Base-by-base conservation (phyloP, 345 rosid species). In the Moringa oleifera region DNA sequence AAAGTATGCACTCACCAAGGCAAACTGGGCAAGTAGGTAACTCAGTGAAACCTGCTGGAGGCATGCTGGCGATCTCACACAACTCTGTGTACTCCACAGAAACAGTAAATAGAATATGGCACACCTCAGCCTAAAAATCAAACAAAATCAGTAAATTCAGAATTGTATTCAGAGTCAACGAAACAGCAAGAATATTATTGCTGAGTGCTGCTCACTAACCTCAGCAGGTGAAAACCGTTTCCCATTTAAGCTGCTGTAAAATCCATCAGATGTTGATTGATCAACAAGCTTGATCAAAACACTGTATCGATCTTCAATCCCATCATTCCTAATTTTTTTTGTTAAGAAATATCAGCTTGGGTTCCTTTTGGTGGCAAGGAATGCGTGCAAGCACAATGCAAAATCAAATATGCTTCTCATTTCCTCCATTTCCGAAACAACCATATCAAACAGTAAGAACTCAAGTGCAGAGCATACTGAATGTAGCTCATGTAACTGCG, bases 1-100 rank as follows among this genome's bases (percentile, higher is more conserved):
- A 41, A 41, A 41, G 47, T 41, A 15, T 41, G 17, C 12, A 69
- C 90, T 56, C 37, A 88, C 96, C 99, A 45, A 94, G 92, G 74
- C 96, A 90, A 59, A 90, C 83, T 0, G 96, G 96, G 65, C 99
- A 90, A 56, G 91, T 82, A 45, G 99, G 97, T 65, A 94, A 75
- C 79, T 85, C 96, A 0, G 85, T 81, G 68, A 83, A 90, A 50
- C 89, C 95, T 16, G 36, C 25, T 0, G 96, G 92, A 7, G 96
- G 80, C 0, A 80, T 70, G 72, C 89, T 77, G 1, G 96, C 87
- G 63, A 81, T 74, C 67, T 86, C 87, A 3, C 74, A 86, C 20
- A 74, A 80, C 25, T 85, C 97, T 0, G 84, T 81, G 70, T 71
- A 85, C 58, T 90, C 96, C 69, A 94, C 85, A 11, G 89, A 77